Conservation (phyloP, 169 alveolate species). For the Plasmodium berghei region DNA sequence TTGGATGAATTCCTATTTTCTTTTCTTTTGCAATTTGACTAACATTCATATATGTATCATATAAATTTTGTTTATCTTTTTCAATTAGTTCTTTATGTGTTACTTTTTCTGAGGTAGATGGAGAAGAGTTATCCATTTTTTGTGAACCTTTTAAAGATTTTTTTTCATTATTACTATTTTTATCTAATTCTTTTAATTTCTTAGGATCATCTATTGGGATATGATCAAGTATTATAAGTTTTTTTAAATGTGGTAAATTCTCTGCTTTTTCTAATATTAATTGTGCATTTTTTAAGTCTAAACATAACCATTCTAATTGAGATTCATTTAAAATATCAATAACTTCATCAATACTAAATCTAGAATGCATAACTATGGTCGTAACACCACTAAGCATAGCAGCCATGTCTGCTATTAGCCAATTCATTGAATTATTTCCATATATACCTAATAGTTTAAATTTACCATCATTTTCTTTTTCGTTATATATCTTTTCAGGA, state of each 20-base stretch:
- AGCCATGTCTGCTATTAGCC: constrained; percentile 51
- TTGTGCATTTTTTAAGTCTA: constrained; percentile 23
- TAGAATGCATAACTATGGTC: constrained; percentile 58
- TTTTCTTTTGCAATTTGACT: no score
- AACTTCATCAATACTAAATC: constrained; percentile 48
- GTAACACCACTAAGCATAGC: constrained; percentile 27
- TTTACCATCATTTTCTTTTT: constrained; percentile 35
- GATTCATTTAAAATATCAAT: constrained; percentile 38
- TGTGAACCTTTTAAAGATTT: no score
- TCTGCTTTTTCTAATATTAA: not conserved
- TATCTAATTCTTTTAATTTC: not conserved
- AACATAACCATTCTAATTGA: constrained; percentile 54
- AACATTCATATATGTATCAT: no score
- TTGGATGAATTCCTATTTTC: not conserved
- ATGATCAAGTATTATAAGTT: constrained; percentile 38
- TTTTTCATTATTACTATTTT: no score
- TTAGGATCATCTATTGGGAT: not conserved
- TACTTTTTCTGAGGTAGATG: no score
- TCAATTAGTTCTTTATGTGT: no score
- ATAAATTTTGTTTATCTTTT: no score
- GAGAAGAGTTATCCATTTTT: no score
- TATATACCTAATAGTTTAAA: constrained; percentile 48
- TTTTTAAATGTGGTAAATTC: constrained; percentile 33
- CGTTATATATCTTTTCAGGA: constrained; percentile 22
- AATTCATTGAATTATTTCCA: constrained; percentile 56